Conservation (phyloP, 179 eudicot genomes). For the Carnegiea gigantea region DNA sequence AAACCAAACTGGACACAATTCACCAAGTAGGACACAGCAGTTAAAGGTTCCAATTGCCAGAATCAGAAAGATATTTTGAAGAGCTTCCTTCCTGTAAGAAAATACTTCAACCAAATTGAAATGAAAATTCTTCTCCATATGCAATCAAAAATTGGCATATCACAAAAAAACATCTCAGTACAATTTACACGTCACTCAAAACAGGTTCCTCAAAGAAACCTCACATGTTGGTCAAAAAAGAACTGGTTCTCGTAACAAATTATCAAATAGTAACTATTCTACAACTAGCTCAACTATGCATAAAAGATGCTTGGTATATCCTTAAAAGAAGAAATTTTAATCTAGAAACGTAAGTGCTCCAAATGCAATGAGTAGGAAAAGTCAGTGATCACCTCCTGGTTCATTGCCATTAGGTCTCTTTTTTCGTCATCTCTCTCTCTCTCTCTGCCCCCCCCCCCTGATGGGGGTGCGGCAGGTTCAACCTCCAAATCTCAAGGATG, state of each 20-base stretch:
- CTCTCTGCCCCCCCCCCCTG: too few species aligned
- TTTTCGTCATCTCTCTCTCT: too few species aligned
- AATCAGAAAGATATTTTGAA: background rate
- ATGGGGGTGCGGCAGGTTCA: too few species aligned
- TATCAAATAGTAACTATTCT: background rate
- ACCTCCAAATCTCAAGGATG: too few species aligned
- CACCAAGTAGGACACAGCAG: background rate
- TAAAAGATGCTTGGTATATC: too few species aligned
- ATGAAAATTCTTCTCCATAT: background rate
- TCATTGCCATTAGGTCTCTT: too few species aligned
- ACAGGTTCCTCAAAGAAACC: background rate
- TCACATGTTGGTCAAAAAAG: background rate
- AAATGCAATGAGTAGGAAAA: too few species aligned
- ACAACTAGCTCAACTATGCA: background rate
- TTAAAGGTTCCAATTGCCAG: background rate
- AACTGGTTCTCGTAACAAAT: background rate
- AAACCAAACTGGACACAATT: constrained; percentile 7
- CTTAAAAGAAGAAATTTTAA: too few species aligned
- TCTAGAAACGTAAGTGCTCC: too few species aligned
- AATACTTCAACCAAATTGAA: background rate
- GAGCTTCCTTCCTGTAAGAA: background rate
- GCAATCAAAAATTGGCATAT: background rate
- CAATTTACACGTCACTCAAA: background rate
- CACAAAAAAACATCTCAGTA: background rate
- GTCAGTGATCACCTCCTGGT: too few species aligned